phyloP scores from a whole-genome alignment of 345 rosid species.

The Erodium maritimum region DNA sequence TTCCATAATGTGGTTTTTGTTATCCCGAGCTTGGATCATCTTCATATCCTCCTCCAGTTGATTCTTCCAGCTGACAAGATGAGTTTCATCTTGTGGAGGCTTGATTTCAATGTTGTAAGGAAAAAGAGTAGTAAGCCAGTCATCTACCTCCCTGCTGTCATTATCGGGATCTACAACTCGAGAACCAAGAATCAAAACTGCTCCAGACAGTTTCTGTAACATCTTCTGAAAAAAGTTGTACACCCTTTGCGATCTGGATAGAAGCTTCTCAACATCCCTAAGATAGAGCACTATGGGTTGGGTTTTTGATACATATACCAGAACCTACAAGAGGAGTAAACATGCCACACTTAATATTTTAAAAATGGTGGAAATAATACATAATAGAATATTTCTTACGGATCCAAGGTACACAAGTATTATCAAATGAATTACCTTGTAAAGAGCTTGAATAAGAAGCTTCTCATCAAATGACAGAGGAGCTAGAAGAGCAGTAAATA shows the following conservation, averaged over 20 bases:
- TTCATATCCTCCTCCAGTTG: conserved; percentile 94
- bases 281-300: conserved; percentile 66
- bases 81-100: conserved; percentile 77
- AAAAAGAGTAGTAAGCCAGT: conserved; percentile 52
- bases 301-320: conserved; percentile 64
- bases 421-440: conserved; percentile 42
- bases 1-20: conserved; percentile 77
- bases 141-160: conserved; percentile 43
- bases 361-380: neutral
- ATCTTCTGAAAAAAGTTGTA: conserved; percentile 68
- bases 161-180: conserved; percentile 38
- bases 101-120: conserved; percentile 80
- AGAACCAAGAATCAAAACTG: conserved; percentile 80
- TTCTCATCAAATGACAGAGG: conserved; percentile 76
- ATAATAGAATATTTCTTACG: neutral
- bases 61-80: conserved; percentile 80
- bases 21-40: conserved; percentile 82
- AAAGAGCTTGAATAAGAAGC: conserved; percentile 67
- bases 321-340: conserved; percentile 38
- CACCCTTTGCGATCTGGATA: conserved; percentile 54
- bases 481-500: conserved; percentile 23
- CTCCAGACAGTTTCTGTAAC: conserved; percentile 62
- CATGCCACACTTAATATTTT: neutral
- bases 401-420: neutral
- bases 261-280: conserved; percentile 60